phyloP scores from a whole-genome alignment of 495 filamentous ascomycete species.

The Neurospora tetrasperma region DNA sequence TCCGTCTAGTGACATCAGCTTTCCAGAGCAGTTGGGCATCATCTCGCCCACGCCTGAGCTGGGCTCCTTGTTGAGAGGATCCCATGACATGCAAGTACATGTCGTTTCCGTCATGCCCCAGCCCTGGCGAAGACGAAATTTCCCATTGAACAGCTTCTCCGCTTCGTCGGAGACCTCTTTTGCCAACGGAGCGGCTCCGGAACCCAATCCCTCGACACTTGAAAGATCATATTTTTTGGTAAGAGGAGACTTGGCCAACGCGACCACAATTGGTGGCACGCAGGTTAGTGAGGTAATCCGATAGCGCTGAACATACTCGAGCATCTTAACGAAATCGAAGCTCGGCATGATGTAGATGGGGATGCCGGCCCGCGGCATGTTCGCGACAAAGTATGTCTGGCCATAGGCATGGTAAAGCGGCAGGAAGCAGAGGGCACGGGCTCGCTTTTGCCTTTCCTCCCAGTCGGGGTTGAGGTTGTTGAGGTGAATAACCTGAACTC shows the following conservation, averaged over 20 bases:
- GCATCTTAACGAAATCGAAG: slow-evolving; percentile 64
- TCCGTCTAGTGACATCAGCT: slow-evolving; percentile 42
- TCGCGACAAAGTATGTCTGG: slow-evolving; percentile 36
- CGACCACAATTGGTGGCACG: slow-evolving; percentile 60
- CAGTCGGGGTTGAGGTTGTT: slow-evolving; percentile 35
- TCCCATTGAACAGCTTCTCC: slow-evolving; percentile 45
- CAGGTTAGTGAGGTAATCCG: slow-evolving; percentile 52
- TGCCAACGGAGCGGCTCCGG: slow-evolving; percentile 56
- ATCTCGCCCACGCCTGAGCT: slow-evolving; percentile 54
- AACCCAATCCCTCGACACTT: slow-evolving; percentile 44
- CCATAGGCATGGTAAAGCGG: slow-evolving; percentile 68
- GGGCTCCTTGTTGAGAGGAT: slow-evolving; percentile 34
- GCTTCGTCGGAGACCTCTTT: slow-evolving; percentile 51
- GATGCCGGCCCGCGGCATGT: slow-evolving; percentile 21
- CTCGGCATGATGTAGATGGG: slow-evolving; percentile 62
- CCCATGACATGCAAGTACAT: slow-evolving; percentile 51
- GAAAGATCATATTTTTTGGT: slow-evolving; percentile 60
- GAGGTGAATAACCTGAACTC: slow-evolving; percentile 41
- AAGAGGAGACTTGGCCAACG: slow-evolving; percentile 60
- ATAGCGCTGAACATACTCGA: slow-evolving; percentile 55
- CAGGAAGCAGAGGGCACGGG: slow-evolving; percentile 42
- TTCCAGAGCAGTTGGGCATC: slow-evolving; percentile 55
- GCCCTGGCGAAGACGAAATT: slow-evolving; percentile 56
- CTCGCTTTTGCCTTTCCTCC: slow-evolving; percentile 19
- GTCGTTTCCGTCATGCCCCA: slow-evolving; percentile 83